Conservation (phyloP, 1,284 basidiomycete species). For the Takashimella tepidaria region DNA sequence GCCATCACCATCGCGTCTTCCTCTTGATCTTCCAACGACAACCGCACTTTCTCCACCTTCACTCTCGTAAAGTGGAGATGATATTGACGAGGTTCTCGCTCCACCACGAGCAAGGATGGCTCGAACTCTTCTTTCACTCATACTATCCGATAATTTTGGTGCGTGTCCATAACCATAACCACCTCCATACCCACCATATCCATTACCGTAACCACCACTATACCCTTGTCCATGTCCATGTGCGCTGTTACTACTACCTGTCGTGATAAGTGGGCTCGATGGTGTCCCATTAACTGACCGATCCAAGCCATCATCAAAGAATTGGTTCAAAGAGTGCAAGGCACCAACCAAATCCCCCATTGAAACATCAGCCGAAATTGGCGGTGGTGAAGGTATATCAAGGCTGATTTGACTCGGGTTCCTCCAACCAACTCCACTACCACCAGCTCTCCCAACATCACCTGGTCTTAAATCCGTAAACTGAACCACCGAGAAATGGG, state of each 20-base stretch:
- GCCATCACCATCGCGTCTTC: neutral
- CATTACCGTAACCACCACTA: constrained; percentile 1
- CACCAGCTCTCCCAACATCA: neutral
- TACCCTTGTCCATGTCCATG: neutral
- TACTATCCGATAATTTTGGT: constrained; percentile 16
- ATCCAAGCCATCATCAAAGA: constrained; percentile 62
- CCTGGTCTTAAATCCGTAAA: constrained; percentile 33
- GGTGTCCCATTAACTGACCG: neutral
- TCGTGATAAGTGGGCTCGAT: neutral
- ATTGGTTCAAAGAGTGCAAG: constrained; percentile 76
- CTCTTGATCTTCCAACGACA: neutral
- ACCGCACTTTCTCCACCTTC: neutral
- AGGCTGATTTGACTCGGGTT: constrained; percentile 22
- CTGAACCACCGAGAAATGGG: constrained; percentile 46
- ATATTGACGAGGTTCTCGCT: constrained; percentile 17
- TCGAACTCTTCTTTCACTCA: constrained; percentile 24
- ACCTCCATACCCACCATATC: constrained; percentile 12
- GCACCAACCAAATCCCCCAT: constrained; percentile 81
- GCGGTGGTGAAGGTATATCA: constrained; percentile 58
- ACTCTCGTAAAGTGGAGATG: constrained; percentile 27
- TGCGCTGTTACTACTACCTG: neutral
- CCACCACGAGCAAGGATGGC: constrained; percentile 33
- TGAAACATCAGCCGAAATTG: constrained; percentile 56
- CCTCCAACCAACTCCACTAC: neutral
- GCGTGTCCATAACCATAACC: constrained; percentile 12